Conservation (phyloP, 192 early-diverging fungal species). For the Thoreauomyces humboldtii region DNA sequence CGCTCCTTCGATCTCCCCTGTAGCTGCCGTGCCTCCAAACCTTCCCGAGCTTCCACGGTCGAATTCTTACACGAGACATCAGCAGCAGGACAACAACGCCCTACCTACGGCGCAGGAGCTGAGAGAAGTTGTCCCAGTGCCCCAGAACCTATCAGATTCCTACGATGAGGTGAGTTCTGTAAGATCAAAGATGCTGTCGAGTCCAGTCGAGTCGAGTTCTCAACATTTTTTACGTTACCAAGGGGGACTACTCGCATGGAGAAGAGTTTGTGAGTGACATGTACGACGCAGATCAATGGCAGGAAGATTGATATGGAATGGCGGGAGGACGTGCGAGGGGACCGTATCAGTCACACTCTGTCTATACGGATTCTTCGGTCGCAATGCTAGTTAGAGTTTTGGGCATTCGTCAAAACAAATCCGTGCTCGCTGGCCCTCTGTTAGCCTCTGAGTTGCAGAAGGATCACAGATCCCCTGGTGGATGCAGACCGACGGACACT, state of each 20-base stretch:
- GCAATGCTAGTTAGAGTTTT: no score
- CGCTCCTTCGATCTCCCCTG: neutral
- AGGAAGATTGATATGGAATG: no score
- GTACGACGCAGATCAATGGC: slow-evolving; percentile 21
- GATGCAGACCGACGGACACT: no score
- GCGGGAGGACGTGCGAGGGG: no score
- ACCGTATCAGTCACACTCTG: no score
- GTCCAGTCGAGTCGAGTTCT: no score
- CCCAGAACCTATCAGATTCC: neutral
- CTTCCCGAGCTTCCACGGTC: neutral
- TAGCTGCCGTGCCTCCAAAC: neutral
- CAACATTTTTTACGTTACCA: neutral
- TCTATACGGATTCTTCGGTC: no score
- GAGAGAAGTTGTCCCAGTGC: slow-evolving; percentile 4
- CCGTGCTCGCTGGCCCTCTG: no score
- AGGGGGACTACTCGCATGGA: neutral
- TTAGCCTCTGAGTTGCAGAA: no score
- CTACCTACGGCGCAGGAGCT: slow-evolving; percentile 19
- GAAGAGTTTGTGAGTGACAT: slow-evolving; percentile 27
- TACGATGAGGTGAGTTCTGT: neutral
- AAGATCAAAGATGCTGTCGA: neutral
- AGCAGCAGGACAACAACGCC: slow-evolving; percentile 3
- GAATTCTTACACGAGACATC: no score
- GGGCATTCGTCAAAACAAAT: no score
- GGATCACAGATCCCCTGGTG: no score